A percentile compares a stretch with the other conserved stretches of the same genome.
Evolutionary conservation across 2,329 filamentous ascomycete genomes (phyloP).

Genomic region (Calonectria pteridis): DNA sequence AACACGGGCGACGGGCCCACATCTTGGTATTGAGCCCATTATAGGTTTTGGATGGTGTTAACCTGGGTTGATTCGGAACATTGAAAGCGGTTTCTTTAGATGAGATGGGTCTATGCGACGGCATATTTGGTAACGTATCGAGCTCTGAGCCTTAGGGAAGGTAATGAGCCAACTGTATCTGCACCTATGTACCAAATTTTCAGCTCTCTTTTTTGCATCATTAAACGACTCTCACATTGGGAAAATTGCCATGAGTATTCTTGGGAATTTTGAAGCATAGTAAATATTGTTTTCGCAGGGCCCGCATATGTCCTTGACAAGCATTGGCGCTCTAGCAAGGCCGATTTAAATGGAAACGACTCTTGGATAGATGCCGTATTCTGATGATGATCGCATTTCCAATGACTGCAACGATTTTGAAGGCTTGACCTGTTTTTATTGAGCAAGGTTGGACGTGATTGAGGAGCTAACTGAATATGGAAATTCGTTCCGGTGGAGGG

Average conservation of each 20-base stretch:
- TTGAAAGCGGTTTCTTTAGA: background rate
- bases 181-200: background rate
- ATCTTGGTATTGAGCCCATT: background rate
- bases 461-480: background rate
- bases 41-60: background rate
- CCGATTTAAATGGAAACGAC: background rate
- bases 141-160: background rate
- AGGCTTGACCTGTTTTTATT: background rate
- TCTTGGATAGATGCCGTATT: background rate
- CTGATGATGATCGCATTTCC: background rate
- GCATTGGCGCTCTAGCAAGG: background rate
- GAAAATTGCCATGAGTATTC: background rate
- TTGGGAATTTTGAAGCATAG: background rate
- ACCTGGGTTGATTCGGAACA: background rate
- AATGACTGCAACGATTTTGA: background rate
- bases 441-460: background rate
- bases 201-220: background rate
- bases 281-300: background rate
- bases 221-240: background rate
- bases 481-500: conserved; percentile 7
- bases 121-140: background rate
- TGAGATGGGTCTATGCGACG: background rate
- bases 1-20: background rate
- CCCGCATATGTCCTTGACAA: background rate
- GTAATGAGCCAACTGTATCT: background rate